phyloP scores from a whole-genome alignment of 495 filamentous ascomycete species.

The Tuber umbilicatum region DNA sequence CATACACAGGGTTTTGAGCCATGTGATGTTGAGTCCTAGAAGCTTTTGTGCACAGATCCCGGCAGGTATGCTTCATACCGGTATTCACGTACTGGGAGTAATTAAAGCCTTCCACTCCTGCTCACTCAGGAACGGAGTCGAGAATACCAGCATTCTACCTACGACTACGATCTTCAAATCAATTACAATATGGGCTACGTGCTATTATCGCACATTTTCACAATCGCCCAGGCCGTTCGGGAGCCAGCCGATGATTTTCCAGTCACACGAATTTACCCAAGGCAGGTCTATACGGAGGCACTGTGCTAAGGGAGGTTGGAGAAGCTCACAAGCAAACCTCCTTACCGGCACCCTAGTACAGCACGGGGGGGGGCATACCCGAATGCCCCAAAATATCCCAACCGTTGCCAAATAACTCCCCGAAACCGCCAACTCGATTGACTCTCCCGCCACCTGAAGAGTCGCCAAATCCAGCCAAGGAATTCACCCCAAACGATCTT shows the following conservation, averaged over 20 bases:
- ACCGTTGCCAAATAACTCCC: background rate
- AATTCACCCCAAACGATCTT: no score
- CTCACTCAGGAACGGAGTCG: background rate
- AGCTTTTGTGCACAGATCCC: background rate
- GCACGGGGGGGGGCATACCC: background rate
- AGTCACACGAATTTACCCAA: background rate
- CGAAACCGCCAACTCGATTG: background rate
- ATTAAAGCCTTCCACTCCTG: background rate
- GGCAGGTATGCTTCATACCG: background rate
- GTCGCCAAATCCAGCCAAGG: background rate
- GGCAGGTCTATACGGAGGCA: background rate
- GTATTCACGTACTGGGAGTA: background rate
- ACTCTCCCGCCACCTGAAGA: background rate
- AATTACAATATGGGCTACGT: background rate
- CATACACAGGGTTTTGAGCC: slow-evolving; percentile 1
- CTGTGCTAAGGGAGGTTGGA: background rate
- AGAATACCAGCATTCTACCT: background rate
- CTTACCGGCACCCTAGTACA: background rate
- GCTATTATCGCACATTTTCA: background rate
- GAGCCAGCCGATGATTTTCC: background rate
- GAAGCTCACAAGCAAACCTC: background rate
- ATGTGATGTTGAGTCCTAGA: background rate
- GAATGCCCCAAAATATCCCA: background rate
- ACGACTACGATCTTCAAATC: background rate
- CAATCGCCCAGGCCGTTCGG: no score